Evolutionary conservation across 805 yeast genomes (phyloP).

Genomic region (Wickerhamiella allomyrinae): DNA sequence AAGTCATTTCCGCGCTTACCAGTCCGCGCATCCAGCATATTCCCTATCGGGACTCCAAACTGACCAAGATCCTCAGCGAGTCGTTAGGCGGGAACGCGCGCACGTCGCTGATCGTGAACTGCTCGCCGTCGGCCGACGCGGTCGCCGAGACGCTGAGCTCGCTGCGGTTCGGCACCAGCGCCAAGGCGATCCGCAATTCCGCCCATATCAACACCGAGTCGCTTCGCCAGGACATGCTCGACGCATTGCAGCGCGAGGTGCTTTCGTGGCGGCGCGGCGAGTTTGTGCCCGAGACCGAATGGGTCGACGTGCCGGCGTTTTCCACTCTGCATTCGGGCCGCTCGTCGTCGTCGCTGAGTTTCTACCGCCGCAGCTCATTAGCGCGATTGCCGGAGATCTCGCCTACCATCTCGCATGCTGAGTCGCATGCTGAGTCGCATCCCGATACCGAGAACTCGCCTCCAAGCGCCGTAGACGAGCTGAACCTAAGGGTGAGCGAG

Average conservation of each 20-base stretch:
- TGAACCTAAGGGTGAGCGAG: neutral
- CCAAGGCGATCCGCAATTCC: slow-evolving; percentile 49
- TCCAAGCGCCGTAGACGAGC: too few relatives aligned
- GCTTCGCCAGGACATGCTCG: neutral
- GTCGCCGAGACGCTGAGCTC: slow-evolving; percentile 56
- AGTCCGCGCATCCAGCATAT: slow-evolving; percentile 51
- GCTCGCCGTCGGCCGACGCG: slow-evolving; percentile 48
- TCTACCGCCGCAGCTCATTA: slow-evolving; percentile 1
- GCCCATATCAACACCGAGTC: slow-evolving; percentile 48
- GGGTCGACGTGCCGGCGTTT: slow-evolving; percentile 14
- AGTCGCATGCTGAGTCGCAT: too few relatives aligned
- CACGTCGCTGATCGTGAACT: slow-evolving; percentile 57
- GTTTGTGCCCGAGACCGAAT: slow-evolving; percentile 17
- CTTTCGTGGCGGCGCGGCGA: slow-evolving; percentile 26
- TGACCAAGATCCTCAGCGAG: slow-evolving; percentile 65
- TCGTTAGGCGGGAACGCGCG: slow-evolving; percentile 73
- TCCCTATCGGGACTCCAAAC: slow-evolving; percentile 65
- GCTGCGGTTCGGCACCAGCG: slow-evolving; percentile 59
- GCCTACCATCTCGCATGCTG: neutral
- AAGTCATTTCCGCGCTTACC: slow-evolving; percentile 66
- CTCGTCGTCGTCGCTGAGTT: neutral
- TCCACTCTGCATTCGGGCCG: neutral
- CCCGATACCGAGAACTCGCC: too few relatives aligned
- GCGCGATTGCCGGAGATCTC: neutral
- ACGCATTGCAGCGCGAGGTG: slow-evolving; percentile 30